Conservation (phyloP, 2,329 filamentous ascomycete species). For the Alternaria arbusti region DNA sequence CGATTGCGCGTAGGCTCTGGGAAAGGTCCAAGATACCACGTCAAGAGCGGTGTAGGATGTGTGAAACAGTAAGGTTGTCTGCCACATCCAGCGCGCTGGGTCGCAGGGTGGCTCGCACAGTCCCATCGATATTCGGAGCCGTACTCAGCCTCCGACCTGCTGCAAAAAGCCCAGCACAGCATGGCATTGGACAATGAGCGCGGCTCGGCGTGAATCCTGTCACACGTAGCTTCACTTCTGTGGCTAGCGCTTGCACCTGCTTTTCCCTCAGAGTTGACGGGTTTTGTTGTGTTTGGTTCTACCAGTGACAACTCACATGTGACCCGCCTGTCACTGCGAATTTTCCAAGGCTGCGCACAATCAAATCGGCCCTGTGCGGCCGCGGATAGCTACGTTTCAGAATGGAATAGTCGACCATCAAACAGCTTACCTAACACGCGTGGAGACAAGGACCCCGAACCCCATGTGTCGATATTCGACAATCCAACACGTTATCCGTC, state of each 20-base stretch:
- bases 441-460: not conserved
- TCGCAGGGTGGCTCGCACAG: conserved; percentile 16
- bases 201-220: conserved; percentile 14
- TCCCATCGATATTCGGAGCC: conserved; percentile 17
- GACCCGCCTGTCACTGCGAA: not conserved
- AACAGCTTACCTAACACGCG: not conserved
- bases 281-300: not conserved
- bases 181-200: conserved; percentile 8
- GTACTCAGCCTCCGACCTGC: conserved; percentile 10
- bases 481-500: not conserved
- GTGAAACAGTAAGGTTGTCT: conserved; percentile 7
- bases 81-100: conserved; percentile 6
- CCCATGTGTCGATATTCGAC: not conserved
- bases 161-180: not conserved
- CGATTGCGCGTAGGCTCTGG: not conserved
- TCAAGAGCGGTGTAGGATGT: conserved; percentile 7
- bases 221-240: conserved; percentile 13
- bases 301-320: not conserved
- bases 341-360: not conserved
- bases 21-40: not conserved
- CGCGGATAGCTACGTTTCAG: conserved; percentile 6
- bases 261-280: not conserved
- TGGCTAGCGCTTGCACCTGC: not conserved
- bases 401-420: not conserved
- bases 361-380: conserved; percentile 2